These are phyloP conservation scores for Diaporthe australafricana DNA, from an alignment of 2,329 filamentous ascomycete species.

Conservation along the genomic window DNA sequence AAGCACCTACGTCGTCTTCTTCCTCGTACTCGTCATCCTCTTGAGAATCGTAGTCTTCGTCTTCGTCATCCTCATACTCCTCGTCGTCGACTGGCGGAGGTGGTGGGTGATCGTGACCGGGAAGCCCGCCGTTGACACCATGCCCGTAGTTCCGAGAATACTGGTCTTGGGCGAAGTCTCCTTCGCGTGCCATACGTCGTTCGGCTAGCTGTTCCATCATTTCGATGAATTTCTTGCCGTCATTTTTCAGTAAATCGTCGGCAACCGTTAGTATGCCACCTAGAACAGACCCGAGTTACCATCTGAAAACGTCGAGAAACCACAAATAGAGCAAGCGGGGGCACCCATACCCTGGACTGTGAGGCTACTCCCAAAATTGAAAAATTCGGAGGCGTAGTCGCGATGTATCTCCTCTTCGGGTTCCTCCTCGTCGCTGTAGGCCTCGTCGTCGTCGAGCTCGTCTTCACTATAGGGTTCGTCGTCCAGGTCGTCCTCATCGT, in stretches of 20 bases:
- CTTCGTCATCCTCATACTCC: constrained; percentile 56
- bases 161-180: constrained; percentile 77
- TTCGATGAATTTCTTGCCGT: constrained; percentile 99
- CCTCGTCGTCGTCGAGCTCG: constrained; percentile 75
- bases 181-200: constrained; percentile 95
- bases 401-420: constrained; percentile 62
- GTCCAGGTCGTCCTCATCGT: constrained; percentile 67
- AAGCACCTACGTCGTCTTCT: constrained; percentile 68
- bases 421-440: constrained; percentile 71
- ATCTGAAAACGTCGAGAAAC: constrained; percentile 44
- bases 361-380: constrained; percentile 97
- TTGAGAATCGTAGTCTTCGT: constrained; percentile 72
- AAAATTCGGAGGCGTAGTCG: constrained; percentile 84
- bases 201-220: constrained; percentile 99
- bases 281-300: constrained; percentile 54
- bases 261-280: constrained; percentile 98
- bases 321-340: not conserved
- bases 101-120: constrained; percentile 78
- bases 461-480: constrained; percentile 72
- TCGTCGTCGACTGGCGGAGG: constrained; percentile 77
- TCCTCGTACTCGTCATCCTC: constrained; percentile 77
- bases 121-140: constrained; percentile 68
- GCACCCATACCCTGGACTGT: constrained; percentile 82
- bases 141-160: constrained; percentile 36
- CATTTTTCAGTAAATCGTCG: constrained; percentile 97